Conservation (phyloP, 495 filamentous ascomycete species). For the Penicillium cinerascens region DNA sequence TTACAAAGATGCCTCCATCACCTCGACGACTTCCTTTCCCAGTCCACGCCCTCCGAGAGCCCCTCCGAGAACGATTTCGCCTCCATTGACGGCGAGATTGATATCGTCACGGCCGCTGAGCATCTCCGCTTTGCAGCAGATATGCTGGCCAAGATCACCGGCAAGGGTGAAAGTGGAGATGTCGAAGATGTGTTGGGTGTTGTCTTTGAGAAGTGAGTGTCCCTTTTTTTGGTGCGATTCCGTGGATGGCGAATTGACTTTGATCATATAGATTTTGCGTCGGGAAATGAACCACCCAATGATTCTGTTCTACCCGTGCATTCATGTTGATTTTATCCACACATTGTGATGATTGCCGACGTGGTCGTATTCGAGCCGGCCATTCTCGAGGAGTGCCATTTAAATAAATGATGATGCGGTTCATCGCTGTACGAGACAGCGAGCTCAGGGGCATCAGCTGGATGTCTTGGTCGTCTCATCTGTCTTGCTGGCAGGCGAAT, state of each 20-base stretch:
- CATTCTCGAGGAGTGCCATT: neutral
- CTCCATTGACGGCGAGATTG: slow-evolving; percentile 46
- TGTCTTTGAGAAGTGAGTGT: slow-evolving; percentile 86
- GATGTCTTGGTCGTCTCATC: neutral
- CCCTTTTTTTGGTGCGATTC: slow-evolving; percentile 2
- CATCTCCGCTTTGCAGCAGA: slow-evolving; percentile 78
- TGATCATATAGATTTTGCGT: slow-evolving; percentile 56
- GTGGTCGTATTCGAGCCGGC: neutral
- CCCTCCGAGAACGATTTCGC: neutral
- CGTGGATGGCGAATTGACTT: slow-evolving; percentile 20
- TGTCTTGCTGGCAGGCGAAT: slow-evolving; percentile 27
- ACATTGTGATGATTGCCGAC: neutral
- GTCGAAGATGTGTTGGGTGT: slow-evolving; percentile 96
- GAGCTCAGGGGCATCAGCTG: neutral
- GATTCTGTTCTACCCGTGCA: neutral
- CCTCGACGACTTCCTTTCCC: slow-evolving; percentile 64
- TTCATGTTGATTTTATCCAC: neutral
- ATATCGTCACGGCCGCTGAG: slow-evolving; percentile 95
- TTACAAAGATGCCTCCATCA: slow-evolving; percentile 66
- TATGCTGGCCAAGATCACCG: slow-evolving; percentile 79
- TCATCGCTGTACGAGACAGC: neutral
- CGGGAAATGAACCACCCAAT: slow-evolving; percentile 52
- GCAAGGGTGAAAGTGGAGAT: slow-evolving; percentile 80
- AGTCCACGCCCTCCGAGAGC: slow-evolving; percentile 18
- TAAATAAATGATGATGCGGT: neutral